phyloP scores from a whole-genome alignment of 208 protist genomes.

The Porcisia hertigi region DNA sequence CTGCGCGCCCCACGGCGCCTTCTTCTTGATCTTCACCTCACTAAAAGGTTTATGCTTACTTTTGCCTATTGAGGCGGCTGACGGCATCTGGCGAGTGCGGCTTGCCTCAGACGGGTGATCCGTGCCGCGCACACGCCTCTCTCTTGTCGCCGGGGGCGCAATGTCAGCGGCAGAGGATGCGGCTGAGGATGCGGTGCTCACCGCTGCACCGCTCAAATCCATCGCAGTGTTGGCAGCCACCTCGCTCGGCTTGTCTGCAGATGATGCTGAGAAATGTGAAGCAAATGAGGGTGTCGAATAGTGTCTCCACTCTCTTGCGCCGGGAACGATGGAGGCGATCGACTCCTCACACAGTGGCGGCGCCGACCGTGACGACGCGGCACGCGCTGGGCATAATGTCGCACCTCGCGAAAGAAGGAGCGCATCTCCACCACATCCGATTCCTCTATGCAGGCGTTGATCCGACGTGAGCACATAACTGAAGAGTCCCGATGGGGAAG shows the following conservation, averaged over 20 bases:
- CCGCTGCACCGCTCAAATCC: neutral
- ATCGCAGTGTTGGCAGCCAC: neutral
- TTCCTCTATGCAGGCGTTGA: neutral
- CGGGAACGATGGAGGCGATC: neutral
- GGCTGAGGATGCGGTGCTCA: neutral
- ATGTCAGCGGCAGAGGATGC: neutral
- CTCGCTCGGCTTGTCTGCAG: neutral
- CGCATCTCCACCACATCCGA: neutral
- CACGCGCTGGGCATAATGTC: neutral
- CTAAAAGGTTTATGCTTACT: conserved; percentile 7
- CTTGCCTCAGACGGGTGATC: neutral
- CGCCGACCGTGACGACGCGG: neutral
- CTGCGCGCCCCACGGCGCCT: conserved; percentile 75
- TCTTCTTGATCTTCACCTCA: conserved; percentile 50
- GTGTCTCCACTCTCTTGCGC: neutral
- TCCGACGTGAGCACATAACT: neutral
- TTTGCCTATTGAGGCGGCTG: conserved; percentile 8
- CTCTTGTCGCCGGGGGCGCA: neutral
- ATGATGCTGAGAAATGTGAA: neutral
- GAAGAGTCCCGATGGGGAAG: neutral
- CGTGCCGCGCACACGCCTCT: neutral
- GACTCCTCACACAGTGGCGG: neutral
- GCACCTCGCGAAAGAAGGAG: neutral
- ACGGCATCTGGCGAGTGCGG: neutral
- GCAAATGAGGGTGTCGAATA: neutral